Base-by-base conservation (phyloP, 2,329 filamentous ascomycete species). In the Pyrenochaeta sp. region DNA sequence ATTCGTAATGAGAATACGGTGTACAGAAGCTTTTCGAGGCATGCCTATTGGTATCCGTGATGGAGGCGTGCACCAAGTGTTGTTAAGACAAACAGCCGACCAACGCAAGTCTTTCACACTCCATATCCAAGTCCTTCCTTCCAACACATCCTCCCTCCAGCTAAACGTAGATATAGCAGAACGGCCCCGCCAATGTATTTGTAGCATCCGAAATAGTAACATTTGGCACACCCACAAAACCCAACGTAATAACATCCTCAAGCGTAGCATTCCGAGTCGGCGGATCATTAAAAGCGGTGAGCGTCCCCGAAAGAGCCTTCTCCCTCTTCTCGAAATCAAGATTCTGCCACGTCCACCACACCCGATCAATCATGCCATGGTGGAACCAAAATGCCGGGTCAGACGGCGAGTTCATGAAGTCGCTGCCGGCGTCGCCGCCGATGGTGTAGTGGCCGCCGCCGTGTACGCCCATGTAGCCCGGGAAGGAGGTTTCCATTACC, bases 291-390 rank as follows among this genome's bases (percentile, higher is more conserved):
- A 74, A 63, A 13, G 78, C 67, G 2, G 77, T 79, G 7, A 68
- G 68, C 4, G 75, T 78, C 2, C 74, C 77, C 3, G 58, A 64
- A 41, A 80, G 70, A 18, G 61, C 65, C 35, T 71, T 60, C 39
- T 64, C 63, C 10, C 77, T 65, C 9, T 63, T 62, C 34, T 59
- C 52, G 23, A 68, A 53, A 35, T 78, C 69, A 31, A 72, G 60
- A 44, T 74, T 77, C 59, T 81, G 77, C 78, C 78, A 81, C 10
- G 74, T 77, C 74, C 74, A 78, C 64, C 71, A 81, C 3, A 71
- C 56, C 3, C 76, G 68, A 51, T 80, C 78, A 19, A 80, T 74
- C 63, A 73, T 72, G 2, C 68, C 69, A 44, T 80, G 77, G 50
- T 79, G 77, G 19, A 76, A 65, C 57, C 69, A 80, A 62, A 80